Evolutionary conservation across 164 flowering plant genomes (phyloP).

Genomic region (Kalanchoe fedtschenkoi): DNA sequence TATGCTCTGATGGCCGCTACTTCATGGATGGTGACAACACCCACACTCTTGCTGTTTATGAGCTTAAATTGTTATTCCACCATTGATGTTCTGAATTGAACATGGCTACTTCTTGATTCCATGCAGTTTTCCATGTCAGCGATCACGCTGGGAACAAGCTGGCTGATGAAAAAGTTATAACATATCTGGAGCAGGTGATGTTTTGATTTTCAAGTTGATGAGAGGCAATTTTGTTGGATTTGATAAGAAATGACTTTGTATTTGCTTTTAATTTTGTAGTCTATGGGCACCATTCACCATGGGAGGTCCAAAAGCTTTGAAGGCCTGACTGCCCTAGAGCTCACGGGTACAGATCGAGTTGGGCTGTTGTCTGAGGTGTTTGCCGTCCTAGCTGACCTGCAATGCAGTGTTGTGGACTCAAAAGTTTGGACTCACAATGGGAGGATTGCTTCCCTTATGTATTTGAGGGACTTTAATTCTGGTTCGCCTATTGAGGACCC

Average conservation of each 20-base stretch:
- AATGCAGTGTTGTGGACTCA: slow-evolving; percentile 36
- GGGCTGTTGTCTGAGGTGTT: slow-evolving; percentile 50
- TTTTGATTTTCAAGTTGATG: background rate
- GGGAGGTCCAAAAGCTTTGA: slow-evolving; percentile 20
- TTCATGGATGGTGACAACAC: slow-evolving; percentile 46
- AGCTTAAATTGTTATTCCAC: background rate
- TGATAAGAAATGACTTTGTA: background rate
- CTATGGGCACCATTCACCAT: slow-evolving; percentile 44
- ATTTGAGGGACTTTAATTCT: slow-evolving; percentile 43
- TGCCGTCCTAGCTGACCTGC: slow-evolving; percentile 40
- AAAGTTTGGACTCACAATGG: slow-evolving; percentile 64
- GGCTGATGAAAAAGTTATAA: slow-evolving; percentile 65
- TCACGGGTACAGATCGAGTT: slow-evolving; percentile 42
- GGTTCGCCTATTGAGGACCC: slow-evolving; percentile 51
- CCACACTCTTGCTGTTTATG: background rate
- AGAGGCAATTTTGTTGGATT: background rate
- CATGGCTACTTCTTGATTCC: background rate
- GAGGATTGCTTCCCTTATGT: slow-evolving; percentile 56
- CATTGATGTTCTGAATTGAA: background rate
- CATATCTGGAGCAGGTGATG: slow-evolving; percentile 67
- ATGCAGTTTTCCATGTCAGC: slow-evolving; percentile 86
- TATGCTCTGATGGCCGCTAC: slow-evolving; percentile 55
- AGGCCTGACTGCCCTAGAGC: slow-evolving; percentile 49
- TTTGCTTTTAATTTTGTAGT: slow-evolving; percentile 27
- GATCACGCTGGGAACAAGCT: slow-evolving; percentile 72